Evolutionary conservation across 1,284 basidiomycete species (phyloP), one percentile per base, ranked within the genome.

Genomic region (Microstroma glucosiphilum): DNA sequence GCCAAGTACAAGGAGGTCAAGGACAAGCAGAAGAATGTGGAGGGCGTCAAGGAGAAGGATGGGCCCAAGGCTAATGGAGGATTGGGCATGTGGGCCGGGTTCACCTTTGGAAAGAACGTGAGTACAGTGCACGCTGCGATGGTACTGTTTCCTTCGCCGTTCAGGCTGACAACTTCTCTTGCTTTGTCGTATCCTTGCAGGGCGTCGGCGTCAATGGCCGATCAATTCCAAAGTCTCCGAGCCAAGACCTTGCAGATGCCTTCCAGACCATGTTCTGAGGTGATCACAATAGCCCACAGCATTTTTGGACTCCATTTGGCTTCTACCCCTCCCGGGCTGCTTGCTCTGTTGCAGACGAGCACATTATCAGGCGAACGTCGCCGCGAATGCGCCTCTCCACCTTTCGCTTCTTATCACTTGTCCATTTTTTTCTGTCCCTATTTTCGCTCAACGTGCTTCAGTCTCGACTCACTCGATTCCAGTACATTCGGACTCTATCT

Each of bases 1-100:
- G 92, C 92, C 56, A 97, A 98, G 82, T 82, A 81, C 71, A 80
- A 81, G 41, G 96, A 99, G 81, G 96, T 99, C 7, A 88, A 90
- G 81, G 96, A 97, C 82, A 99, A 98, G 82, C 92, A 96, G 82
- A 84, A 83, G 73, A 92, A 96, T 79, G 93, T 99, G 49, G 94
- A 96, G 58, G 63, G 63, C 48, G 90, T 97, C 26, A 86, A 85
- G 79, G 93, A 96, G 82, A 63, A 59, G 13, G 72, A 71, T 40
- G 57, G 66, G 30, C 67, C 62, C 40, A 64, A 89, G 60, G 68
- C 67, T 13, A 82, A 84, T 2, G 83, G 86, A 69, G 81, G 83
- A 8, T 82, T 92, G 40, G 92, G 90, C 2, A 88, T 94, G 54
- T 96, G 91, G 91, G 91, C 96, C 64, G 94, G 96, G 2, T 99